Percentiles rank a stretch among this genome's conserved stretches.
These are phyloP conservation scores for Amylocystis lapponica DNA, from an alignment of 768 basidiomycete species.

Conservation along the genomic window DNA sequence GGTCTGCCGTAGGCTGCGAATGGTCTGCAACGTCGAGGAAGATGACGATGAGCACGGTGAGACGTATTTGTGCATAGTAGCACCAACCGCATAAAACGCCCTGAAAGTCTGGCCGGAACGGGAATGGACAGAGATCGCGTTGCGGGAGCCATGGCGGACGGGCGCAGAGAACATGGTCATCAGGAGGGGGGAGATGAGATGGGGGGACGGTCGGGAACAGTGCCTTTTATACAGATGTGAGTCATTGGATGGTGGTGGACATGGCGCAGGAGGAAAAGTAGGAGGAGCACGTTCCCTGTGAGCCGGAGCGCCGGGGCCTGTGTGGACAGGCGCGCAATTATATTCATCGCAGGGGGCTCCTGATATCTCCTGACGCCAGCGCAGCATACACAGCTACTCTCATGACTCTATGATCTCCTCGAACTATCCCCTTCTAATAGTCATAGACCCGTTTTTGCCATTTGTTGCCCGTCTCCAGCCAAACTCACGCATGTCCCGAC, in stretches of 20 bases:
- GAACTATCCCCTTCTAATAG: too few species aligned
- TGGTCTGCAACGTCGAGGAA: constrained; percentile 17
- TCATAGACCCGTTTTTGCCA: too few species aligned
- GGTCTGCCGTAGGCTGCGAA: constrained; percentile 18
- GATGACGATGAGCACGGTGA: neutral
- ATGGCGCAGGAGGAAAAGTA: neutral
- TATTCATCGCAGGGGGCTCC: neutral
- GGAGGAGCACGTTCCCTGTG: too few species aligned
- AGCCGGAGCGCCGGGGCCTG: too few species aligned
- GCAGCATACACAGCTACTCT: too few species aligned
- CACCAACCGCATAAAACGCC: constrained; percentile 26
- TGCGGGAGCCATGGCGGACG: constrained; percentile 4
- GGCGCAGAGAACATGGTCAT: constrained; percentile 11
- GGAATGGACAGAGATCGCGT: constrained; percentile 7
- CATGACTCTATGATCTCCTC: too few species aligned
- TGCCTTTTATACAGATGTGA: constrained; percentile 10
- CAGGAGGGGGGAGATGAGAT: constrained; percentile 1
- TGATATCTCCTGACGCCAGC: neutral
- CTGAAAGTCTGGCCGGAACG: constrained; percentile 25
- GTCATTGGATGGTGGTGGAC: neutral
- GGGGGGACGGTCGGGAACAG: neutral
- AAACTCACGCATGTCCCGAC: too few species aligned
- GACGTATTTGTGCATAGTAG: too few species aligned
- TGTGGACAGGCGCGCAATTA: too few species aligned
- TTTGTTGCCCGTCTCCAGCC: neutral